phyloP scores from a whole-genome alignment of 441 rosid species.

The Hura crepitans region DNA sequence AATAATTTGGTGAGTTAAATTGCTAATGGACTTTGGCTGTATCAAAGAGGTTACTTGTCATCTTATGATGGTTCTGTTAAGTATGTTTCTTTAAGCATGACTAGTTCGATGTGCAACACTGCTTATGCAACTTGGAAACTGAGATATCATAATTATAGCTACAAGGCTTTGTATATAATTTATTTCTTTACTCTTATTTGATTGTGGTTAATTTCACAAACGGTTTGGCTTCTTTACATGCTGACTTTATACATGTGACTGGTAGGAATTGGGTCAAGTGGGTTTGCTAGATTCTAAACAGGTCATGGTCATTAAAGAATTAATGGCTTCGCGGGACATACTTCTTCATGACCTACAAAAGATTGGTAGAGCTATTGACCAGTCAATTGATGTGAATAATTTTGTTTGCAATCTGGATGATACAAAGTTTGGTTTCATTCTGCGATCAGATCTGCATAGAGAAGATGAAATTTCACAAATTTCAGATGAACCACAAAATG shows the following conservation, averaged over 20 bases:
- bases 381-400: slow-evolving; percentile 46
- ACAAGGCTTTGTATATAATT: background rate
- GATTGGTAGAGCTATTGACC: slow-evolving; percentile 55
- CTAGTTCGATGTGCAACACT: background rate
- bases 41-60: no score
- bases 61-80: no score
- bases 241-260: background rate
- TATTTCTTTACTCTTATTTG: background rate
- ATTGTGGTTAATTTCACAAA: background rate
- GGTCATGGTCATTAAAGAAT: slow-evolving; percentile 49
- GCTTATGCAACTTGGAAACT: background rate
- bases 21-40: no score
- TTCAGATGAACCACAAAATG: slow-evolving; percentile 61
- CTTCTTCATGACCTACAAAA: slow-evolving; percentile 57
- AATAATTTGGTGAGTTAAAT: no score
- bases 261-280: slow-evolving; percentile 41
- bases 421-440: slow-evolving; percentile 35
- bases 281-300: slow-evolving; percentile 38
- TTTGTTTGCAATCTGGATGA: slow-evolving; percentile 45
- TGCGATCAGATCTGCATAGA: slow-evolving; percentile 31
- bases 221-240: background rate
- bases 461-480: slow-evolving; percentile 41
- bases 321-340: slow-evolving; percentile 54
- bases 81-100: background rate
- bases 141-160: background rate